Evolutionary conservation across 2,329 filamentous ascomycete genomes (phyloP), one percentile per base, ranked within the genome.

Genomic region (Colletotrichum magnum): DNA sequence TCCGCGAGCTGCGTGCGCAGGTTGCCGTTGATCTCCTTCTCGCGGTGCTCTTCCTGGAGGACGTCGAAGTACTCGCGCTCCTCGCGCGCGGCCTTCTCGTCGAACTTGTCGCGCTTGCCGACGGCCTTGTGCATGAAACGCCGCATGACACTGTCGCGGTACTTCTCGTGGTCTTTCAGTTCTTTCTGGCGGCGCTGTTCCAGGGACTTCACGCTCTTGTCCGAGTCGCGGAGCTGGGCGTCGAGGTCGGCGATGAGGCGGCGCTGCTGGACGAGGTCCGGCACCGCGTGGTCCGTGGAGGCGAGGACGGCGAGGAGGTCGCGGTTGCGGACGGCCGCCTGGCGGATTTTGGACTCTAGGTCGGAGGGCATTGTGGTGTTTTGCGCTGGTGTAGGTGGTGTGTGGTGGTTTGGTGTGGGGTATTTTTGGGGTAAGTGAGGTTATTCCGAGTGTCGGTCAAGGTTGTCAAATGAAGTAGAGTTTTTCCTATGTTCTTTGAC

Each of bases 1-100:
- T 84, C 78, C 0, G 75, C 70, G 1, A 85, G 78, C 65, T 84
- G 81, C 1, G 58, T 58, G 5, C 78, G 76, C 3, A 89, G 73
- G 59, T 79, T 77, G 2, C 80, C 78, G 45, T 83, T 80, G 57
- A 81, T 73, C 47, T 83, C 80, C 53, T 83, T 81, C 50, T 84
- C 82, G 26, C 83, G 79, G 26, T 85, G 80, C 66, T 85, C 80
- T 36, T 83, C 76, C 68, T 87, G 83, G 54, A 87, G 80, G 0
- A 83, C 87, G 53, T 86, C 83, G 28, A 87, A 81, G 75, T 88
- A 89, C 70, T 89, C 87, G 51, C 79, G 77, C 75, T 89, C 87
- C 75, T 89, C 87, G 70, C 85, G 86, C 57, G 82, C 81, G 15
- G 86, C 84, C 58, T 80, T 82, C n/a, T 81, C 80, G 16, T 79